Conservation (phyloP, 176 grass and related monocot genomes). For the Tillandsia fasciculata region DNA sequence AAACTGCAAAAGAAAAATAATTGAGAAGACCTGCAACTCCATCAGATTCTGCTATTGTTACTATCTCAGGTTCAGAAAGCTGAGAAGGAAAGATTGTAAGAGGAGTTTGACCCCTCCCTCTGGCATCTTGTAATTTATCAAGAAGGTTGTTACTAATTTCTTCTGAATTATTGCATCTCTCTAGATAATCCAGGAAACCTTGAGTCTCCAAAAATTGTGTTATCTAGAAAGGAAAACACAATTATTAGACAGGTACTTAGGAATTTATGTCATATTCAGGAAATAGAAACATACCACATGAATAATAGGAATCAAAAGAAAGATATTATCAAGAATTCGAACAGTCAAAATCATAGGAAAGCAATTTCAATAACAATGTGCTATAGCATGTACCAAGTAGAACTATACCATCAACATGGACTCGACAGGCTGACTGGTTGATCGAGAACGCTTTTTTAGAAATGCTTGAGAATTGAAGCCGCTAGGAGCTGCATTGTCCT, state of each 20-base stretch:
- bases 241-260: background rate
- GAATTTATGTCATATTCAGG: background rate
- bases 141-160: slow-evolving; percentile 76
- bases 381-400: background rate
- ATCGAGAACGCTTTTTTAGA: slow-evolving; percentile 90
- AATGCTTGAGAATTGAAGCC: slow-evolving; percentile 99
- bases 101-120: slow-evolving; percentile 72
- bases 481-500: slow-evolving; percentile 76
- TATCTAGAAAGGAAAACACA: slow-evolving; percentile 54
- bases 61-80: slow-evolving; percentile 65
- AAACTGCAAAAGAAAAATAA: slow-evolving; percentile 1
- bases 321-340: background rate
- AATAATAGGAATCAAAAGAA: too few relatives aligned
- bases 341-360: background rate
- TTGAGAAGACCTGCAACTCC: slow-evolving; percentile 47
- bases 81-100: slow-evolving; percentile 84
- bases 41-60: slow-evolving; percentile 79
- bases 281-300: background rate
- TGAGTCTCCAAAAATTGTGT: slow-evolving; percentile 97
- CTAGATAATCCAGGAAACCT: slow-evolving; percentile 98
- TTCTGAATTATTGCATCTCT: slow-evolving; percentile 82
- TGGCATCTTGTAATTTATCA: slow-evolving; percentile 99
- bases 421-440: slow-evolving; percentile 72
- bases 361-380: background rate
- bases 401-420: slow-evolving; percentile 95